phyloP scores from a whole-genome alignment of 176 grass and related monocot species.

The Oryza glumipatula region DNA sequence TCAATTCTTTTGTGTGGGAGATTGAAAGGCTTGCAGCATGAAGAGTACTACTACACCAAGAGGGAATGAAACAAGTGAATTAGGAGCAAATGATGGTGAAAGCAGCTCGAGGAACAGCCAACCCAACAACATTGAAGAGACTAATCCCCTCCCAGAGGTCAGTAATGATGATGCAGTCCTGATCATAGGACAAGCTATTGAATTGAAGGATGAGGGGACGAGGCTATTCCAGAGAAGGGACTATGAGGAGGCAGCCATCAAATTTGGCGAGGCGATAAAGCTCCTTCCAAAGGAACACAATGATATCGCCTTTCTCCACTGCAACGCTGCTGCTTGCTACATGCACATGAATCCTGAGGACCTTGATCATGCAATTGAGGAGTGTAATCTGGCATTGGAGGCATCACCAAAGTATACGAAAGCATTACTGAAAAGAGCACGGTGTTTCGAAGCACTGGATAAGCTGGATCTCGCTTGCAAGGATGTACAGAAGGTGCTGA shows the following conservation, averaged over 20 bases:
- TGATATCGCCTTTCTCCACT: conserved; percentile 64
- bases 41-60: conserved; percentile 58
- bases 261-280: conserved; percentile 66
- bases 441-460: conserved; percentile 73
- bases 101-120: conserved; percentile 36
- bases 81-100: conserved; percentile 23
- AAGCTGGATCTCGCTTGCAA: conserved; percentile 60
- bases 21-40: conserved; percentile 41
- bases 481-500: conserved; percentile 56
- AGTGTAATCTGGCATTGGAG: conserved; percentile 67
- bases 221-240: conserved; percentile 68
- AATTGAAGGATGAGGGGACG: conserved; percentile 68
- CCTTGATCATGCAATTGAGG: conserved; percentile 55
- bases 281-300: conserved; percentile 59
- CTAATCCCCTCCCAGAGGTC: conserved; percentile 12
- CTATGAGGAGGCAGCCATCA: conserved; percentile 62
- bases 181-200: conserved; percentile 40
- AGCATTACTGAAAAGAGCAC: conserved; percentile 70
- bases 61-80: conserved; percentile 51
- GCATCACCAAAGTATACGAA: conserved; percentile 59
- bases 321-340: conserved; percentile 70
- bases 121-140: conserved; percentile 37
- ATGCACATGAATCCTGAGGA: conserved; percentile 76
- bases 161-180: conserved; percentile 32
- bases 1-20: background rate